A percentile compares a stretch with the other conserved stretches of the same genome.
These are phyloP conservation scores for Fusarium hainanense DNA, from an alignment of 2,329 filamentous ascomycete species.

Conservation along the genomic window DNA sequence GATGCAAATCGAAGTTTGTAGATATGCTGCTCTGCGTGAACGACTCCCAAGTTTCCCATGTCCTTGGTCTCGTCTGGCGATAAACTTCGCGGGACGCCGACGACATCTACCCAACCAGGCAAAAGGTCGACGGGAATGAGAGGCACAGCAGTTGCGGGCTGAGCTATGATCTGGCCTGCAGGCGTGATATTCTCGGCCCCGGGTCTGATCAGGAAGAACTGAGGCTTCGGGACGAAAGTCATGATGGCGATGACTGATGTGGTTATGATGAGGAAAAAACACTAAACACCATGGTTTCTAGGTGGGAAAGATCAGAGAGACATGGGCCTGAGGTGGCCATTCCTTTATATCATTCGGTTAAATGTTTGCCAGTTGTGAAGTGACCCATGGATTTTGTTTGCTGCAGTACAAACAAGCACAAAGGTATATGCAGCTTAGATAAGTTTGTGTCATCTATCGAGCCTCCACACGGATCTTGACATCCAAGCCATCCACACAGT, in stretches of 20 bases:
- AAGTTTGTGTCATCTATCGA: slow-evolving; percentile 31
- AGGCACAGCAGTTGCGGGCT: slow-evolving; percentile 58
- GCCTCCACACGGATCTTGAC: slow-evolving; percentile 77
- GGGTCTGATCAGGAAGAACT: slow-evolving; percentile 58
- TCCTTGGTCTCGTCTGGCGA: slow-evolving; percentile 51
- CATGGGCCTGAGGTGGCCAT: not conserved
- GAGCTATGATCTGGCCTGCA: slow-evolving; percentile 36
- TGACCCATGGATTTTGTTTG: slow-evolving; percentile 10
- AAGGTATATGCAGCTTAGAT: not conserved
- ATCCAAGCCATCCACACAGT: slow-evolving; percentile 80
- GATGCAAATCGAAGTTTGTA: slow-evolving; percentile 36
- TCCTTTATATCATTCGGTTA: slow-evolving; percentile 10
- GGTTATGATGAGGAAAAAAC: not conserved
- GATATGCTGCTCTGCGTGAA: slow-evolving; percentile 36
- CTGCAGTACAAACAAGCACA: slow-evolving; percentile 22
- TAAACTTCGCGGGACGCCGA: slow-evolving; percentile 58
- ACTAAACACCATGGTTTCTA: not conserved
- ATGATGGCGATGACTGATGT: slow-evolving; percentile 17
- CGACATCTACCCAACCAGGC: slow-evolving; percentile 57
- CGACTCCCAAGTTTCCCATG: slow-evolving; percentile 54
- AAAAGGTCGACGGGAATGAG: slow-evolving; percentile 66
- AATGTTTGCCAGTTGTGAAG: slow-evolving; percentile 3
- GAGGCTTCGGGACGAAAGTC: slow-evolving; percentile 36
- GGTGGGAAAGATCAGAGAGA: not conserved
- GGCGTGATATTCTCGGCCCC: slow-evolving; percentile 40